These are phyloP conservation scores for Berberis vulgaris DNA, from an alignment of 164 flowering plant genomes.

Conservation along the genomic window DNA sequence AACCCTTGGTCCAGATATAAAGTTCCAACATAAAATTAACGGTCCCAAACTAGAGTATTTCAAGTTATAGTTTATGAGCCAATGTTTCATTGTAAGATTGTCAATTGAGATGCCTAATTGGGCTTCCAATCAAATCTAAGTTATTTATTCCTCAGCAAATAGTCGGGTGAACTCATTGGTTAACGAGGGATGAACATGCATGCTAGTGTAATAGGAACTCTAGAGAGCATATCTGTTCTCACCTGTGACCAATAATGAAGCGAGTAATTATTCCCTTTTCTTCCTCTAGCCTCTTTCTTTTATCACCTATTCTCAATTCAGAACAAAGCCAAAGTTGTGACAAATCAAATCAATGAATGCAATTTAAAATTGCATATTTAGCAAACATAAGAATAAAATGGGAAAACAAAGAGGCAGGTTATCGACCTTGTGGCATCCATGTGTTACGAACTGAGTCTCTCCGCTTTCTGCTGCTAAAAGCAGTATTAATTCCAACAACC, in stretches of 20 bases:
- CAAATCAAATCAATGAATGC: not conserved
- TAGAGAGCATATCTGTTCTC: not conserved
- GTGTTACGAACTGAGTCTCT: constrained; percentile 96
- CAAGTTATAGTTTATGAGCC: too few species aligned
- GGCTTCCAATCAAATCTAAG: too few species aligned
- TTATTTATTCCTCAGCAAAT: too few species aligned
- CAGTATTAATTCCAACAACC: constrained; percentile 94
- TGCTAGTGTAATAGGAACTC: not conserved
- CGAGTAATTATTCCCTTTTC: constrained; percentile 93
- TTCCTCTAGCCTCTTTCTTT: constrained; percentile 82
- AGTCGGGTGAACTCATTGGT: too few species aligned
- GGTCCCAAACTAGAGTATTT: too few species aligned
- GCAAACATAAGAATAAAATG: not conserved
- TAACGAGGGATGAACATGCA: not conserved
- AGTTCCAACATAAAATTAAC: too few species aligned
- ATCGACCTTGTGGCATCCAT: constrained; percentile 93
- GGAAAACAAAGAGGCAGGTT: not conserved
- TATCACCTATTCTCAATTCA: constrained; percentile 42
- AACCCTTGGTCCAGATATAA: too few species aligned
- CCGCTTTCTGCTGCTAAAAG: constrained; percentile 94
- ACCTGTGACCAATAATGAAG: constrained; percentile 98
- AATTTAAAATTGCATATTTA: not conserved
- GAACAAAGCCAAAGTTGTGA: not conserved
- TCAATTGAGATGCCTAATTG: too few species aligned
- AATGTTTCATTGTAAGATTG: too few species aligned